Conservation (phyloP, 2,329 filamentous ascomycete species). For the Cladophialophora psammophila region DNA sequence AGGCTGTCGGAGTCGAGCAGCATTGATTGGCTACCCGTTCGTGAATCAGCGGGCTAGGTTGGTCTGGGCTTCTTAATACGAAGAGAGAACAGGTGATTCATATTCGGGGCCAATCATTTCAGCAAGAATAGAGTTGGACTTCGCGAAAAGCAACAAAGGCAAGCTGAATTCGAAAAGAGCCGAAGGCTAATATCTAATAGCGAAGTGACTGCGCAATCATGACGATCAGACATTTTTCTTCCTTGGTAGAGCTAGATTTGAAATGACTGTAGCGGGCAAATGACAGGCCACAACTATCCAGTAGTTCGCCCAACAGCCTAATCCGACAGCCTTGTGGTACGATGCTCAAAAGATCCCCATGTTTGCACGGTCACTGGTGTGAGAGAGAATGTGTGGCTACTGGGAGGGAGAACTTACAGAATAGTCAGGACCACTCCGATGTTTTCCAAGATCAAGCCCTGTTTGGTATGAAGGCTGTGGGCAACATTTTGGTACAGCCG, state of each 20-base stretch:
- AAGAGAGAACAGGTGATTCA: neutral
- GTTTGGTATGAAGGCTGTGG: neutral
- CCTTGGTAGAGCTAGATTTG: neutral
- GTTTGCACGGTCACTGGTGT: neutral
- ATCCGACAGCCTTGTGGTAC: neutral
- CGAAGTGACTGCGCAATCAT: neutral
- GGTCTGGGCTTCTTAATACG: constrained; percentile 5
- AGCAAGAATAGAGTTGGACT: neutral
- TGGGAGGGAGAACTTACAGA: neutral
- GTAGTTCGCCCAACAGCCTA: neutral
- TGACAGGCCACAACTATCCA: neutral
- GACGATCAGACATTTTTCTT: neutral
- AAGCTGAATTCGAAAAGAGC: neutral
- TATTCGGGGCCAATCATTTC: neutral
- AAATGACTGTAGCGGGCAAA: neutral
- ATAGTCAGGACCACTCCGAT: neutral
- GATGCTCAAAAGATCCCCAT: neutral
- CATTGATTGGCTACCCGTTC: constrained; percentile 2
- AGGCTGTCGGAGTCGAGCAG: neutral
- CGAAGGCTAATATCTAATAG: neutral
- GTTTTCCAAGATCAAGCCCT: constrained; percentile 4
- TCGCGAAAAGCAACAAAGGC: neutral
- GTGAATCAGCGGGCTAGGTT: neutral
- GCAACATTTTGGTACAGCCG: too few relatives aligned
- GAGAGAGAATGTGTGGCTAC: too few relatives aligned